Conservation (phyloP, 2,329 filamentous ascomycete species). For the Fusarium guadeloupense region DNA sequence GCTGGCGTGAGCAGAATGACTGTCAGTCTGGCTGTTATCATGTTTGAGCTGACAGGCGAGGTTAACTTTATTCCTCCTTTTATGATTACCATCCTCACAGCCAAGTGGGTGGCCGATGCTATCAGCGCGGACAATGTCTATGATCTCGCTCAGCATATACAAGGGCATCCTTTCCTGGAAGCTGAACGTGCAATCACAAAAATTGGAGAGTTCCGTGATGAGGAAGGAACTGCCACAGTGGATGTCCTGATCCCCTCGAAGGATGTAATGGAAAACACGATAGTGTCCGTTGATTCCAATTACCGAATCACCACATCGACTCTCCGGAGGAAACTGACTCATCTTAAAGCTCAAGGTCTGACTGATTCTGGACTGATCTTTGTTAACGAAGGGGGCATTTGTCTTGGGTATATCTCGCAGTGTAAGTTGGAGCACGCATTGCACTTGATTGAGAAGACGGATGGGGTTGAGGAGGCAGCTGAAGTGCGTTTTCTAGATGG, state of each 20-base stretch:
- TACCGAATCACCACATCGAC: neutral
- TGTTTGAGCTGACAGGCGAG: conserved; percentile 26
- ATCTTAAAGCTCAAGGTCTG: neutral
- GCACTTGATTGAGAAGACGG: too few species aligned
- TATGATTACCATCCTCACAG: conserved; percentile 18
- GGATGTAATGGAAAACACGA: neutral
- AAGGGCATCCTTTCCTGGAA: conserved; percentile 26
- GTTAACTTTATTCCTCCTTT: conserved; percentile 32
- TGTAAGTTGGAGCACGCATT: neutral
- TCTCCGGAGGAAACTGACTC: neutral
- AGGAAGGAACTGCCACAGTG: conserved; percentile 9
- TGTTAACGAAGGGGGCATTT: neutral
- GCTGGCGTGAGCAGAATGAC: conserved; percentile 32
- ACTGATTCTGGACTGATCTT: conserved; percentile 15
- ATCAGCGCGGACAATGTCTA: conserved; percentile 29
- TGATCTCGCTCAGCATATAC: conserved; percentile 28
- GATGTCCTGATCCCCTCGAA: neutral
- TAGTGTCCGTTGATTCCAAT: neutral
- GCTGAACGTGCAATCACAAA: conserved; percentile 4
- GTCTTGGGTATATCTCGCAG: conserved; percentile 5
- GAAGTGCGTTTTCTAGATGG: conserved; percentile 3
- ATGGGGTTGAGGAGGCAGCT: too few species aligned
- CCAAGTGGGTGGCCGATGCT: conserved; percentile 31
- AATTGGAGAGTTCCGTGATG: neutral
- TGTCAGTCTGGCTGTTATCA: conserved; percentile 29